Base-by-base conservation (phyloP, 169 alveolate species). In the Pseudocohnilembus persalinus region DNA sequence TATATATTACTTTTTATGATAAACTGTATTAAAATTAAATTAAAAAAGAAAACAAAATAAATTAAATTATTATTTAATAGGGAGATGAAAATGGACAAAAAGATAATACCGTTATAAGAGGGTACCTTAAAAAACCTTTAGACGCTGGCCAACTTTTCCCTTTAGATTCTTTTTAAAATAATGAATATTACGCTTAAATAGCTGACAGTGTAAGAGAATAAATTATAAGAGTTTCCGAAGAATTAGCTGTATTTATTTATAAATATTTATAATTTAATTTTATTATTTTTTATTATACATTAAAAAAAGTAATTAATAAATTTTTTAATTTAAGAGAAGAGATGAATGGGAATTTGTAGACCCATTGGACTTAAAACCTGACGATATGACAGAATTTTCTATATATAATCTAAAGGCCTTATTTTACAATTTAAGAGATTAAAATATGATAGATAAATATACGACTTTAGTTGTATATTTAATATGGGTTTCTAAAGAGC, bases 351-450 rank as follows among this genome's bases (percentile, higher is more conserved):
- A 79, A 29, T 79, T 79, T 29, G 30, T 79, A 28, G 84, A 79
- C n/a, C 84, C 84, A 29, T 72, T 79, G 20, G 84, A 79, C 29
- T 29, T 79, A 0, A 73, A 79, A n/a, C 84, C 84, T 0, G 84
- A 79, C 64, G 74, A 68, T 28, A 64, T 34, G 31, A 72, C 34
- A 49, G 84, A 79, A 16, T 29, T 79, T 32, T 79, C 84, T 28
- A n/a, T 79, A 28, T 79, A 79, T 79, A 79, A 79, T 79, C n/a
- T 79, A 1, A 79, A 79, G 63, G 84, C 75, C 1, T 72, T 79
- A 28, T 79, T 35, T 63, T 29, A 64, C 29, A 34, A 0, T 64
- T 34, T 79, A 73, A 79, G 84, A 63, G 74, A 79, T 6, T 28
- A 35, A 29, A 49, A 79, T 16, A 0, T 34, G 20, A 15, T 49